A percentile compares a stretch with the other conserved stretches of the same genome.
Conservation (phyloP, 192 early-diverging fungal species). For the Spizellomyces sp. region DNA sequence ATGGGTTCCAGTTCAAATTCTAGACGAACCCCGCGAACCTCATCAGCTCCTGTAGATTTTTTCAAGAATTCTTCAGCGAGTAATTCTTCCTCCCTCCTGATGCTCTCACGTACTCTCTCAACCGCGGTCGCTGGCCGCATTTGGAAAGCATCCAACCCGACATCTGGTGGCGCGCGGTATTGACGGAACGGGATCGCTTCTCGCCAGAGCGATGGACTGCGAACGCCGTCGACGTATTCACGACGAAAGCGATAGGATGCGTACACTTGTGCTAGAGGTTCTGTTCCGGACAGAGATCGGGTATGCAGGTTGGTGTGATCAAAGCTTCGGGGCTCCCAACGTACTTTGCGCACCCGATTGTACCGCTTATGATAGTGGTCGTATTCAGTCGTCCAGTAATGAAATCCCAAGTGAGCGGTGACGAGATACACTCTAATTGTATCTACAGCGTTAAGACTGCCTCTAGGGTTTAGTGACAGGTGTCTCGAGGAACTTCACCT, state of each 20-base stretch:
- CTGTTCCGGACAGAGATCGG: constrained; percentile 6
- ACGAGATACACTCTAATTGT: constrained; percentile 10
- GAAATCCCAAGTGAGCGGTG: constrained; percentile 18
- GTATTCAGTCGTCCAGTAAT: constrained; percentile 6
- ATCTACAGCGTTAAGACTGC: too few relatives aligned
- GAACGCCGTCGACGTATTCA: constrained; percentile 26
- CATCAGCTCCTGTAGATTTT: constrained; percentile 6
- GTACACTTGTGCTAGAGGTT: constrained; percentile 12
- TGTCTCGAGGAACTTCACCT: neutral
- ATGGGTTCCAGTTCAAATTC: neutral
- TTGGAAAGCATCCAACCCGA: constrained; percentile 17
- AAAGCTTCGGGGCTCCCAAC: constrained; percentile 17
- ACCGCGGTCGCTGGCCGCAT: constrained; percentile 8
- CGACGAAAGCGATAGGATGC: constrained; percentile 16
- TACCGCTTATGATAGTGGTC: constrained; percentile 16
- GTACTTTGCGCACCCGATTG: constrained; percentile 14
- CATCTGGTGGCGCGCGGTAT: neutral
- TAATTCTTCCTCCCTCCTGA: constrained; percentile 6
- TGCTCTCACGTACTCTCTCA: neutral
- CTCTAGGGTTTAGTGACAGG: too few relatives aligned
- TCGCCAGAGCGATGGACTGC: constrained; percentile 4
- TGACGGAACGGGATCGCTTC: constrained; percentile 6
- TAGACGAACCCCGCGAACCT: constrained; percentile 18
- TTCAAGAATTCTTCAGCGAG: constrained; percentile 9
- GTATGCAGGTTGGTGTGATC: neutral